phyloP scores from a whole-genome alignment of 2,329 filamentous ascomycete species.

The Cladophialophora chaetospira region DNA sequence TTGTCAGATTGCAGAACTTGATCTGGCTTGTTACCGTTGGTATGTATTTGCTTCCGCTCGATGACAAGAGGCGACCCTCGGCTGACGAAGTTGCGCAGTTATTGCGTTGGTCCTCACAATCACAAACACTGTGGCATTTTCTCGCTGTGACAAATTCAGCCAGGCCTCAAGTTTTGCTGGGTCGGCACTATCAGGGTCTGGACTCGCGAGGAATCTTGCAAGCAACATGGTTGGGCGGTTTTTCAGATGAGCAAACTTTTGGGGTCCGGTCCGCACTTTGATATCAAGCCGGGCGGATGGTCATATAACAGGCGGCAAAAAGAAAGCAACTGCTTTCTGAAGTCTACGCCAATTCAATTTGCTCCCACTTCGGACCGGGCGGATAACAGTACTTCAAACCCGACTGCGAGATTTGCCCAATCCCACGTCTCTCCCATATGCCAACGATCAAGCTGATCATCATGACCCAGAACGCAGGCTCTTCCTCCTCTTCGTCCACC shows the following conservation, averaged over 20 bases:
- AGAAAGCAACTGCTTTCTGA: no score
- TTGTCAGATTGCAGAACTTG: conserved; percentile 48
- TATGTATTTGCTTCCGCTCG: conserved; percentile 37
- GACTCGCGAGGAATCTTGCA: conserved; percentile 32
- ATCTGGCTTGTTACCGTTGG: conserved; percentile 56
- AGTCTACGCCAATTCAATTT: no score
- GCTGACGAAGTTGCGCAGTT: conserved; percentile 36
- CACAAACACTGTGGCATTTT: conserved; percentile 56
- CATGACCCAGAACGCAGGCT: no score
- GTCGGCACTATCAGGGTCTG: conserved; percentile 55
- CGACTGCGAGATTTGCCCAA: no score
- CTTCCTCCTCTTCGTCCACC: no score
- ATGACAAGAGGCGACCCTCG: neutral
- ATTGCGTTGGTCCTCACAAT: conserved; percentile 54
- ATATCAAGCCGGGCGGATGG: no score
- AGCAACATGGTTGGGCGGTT: conserved; percentile 34
- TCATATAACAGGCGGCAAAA: no score
- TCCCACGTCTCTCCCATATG: no score
- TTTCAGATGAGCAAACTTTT: conserved; percentile 31
- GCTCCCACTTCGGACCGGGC: no score
- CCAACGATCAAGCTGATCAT: no score
- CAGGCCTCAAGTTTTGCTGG: conserved; percentile 62
- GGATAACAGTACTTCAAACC: no score
- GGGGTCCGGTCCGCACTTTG: neutral
- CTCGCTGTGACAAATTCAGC: conserved; percentile 54